Percentiles rank a stretch among this genome's conserved stretches.
These are phyloP conservation scores for Pichia inconspicua DNA, from an alignment of 1,139 yeast genomes.

Conservation along the genomic window DNA sequence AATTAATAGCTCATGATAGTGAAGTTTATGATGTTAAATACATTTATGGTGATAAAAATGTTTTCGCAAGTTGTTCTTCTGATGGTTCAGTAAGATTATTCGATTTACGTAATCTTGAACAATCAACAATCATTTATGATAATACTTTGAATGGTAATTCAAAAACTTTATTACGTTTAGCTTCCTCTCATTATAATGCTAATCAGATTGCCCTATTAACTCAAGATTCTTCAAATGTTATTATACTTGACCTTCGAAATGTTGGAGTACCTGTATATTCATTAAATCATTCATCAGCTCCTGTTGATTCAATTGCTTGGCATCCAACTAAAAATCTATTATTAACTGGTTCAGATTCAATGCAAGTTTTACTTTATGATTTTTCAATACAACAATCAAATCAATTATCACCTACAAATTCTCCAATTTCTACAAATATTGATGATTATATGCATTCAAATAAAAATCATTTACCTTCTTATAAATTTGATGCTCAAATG, in stretches of 20 bases:
- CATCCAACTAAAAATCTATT: slow-evolving; percentile 67
- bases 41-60: slow-evolving; percentile 62
- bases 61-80: slow-evolving; percentile 89
- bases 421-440: background rate
- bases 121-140: slow-evolving; percentile 90
- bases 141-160: slow-evolving; percentile 28
- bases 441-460: slow-evolving; percentile 1
- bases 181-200: slow-evolving; percentile 70
- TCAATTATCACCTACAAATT: too few relatives aligned
- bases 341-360: slow-evolving; percentile 81
- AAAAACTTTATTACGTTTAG: slow-evolving; percentile 49
- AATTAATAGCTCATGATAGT: slow-evolving; percentile 90
- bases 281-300: slow-evolving; percentile 58
- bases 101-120: slow-evolving; percentile 83
- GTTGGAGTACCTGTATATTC: slow-evolving; percentile 76
- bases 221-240: slow-evolving; percentile 56
- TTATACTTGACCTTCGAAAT: slow-evolving; percentile 75
- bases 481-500: slow-evolving; percentile 50
- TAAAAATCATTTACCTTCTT: slow-evolving; percentile 32
- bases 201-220: slow-evolving; percentile 82
- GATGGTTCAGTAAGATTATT: slow-evolving; percentile 93
- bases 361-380: slow-evolving; percentile 87
- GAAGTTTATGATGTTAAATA: slow-evolving; percentile 93
- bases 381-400: slow-evolving; percentile 30
- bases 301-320: slow-evolving; percentile 74